Percentiles rank a stretch among this genome's conserved stretches.
These are phyloP conservation scores for Schizochytrium sp. DNA, from an alignment of 108 stramenopile genomes.

Conservation along the genomic window DNA sequence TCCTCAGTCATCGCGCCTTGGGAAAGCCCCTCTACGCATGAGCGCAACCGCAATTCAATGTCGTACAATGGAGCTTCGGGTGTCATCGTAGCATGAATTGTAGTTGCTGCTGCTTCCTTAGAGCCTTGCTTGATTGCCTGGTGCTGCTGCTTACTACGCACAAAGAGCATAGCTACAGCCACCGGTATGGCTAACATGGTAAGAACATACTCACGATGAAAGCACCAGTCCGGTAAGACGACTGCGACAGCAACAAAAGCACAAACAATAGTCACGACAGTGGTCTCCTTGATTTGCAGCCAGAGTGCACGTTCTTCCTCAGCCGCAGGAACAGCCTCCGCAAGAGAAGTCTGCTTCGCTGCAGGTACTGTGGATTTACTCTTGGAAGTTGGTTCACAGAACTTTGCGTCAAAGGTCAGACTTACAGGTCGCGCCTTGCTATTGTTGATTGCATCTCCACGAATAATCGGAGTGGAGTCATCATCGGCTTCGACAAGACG, in stretches of 20 bases:
- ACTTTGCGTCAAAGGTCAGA: constrained; percentile 6
- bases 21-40: constrained; percentile 2
- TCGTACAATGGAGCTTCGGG: background rate
- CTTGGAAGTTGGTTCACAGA: constrained; percentile 23
- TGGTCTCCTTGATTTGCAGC: constrained; percentile 31
- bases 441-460: background rate
- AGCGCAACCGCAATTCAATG: background rate
- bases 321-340: background rate
- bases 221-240: constrained; percentile 34
- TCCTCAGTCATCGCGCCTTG: background rate
- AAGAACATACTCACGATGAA: constrained; percentile 1
- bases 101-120: background rate
- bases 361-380: background rate
- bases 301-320: background rate
- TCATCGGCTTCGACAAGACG: background rate
- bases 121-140: background rate
- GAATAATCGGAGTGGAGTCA: background rate
- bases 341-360: background rate
- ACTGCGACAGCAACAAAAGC: background rate
- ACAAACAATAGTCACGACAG: constrained; percentile 34
- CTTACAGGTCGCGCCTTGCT: background rate
- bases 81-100: background rate
- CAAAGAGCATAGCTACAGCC: constrained; percentile 47
- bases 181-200: constrained; percentile 10
- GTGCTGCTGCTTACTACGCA: constrained; percentile 47